Percentiles rank a stretch among this genome's conserved stretches.
Conservation (phyloP, 2,329 filamentous ascomycete species). For the Plenodomus lindquistii region DNA sequence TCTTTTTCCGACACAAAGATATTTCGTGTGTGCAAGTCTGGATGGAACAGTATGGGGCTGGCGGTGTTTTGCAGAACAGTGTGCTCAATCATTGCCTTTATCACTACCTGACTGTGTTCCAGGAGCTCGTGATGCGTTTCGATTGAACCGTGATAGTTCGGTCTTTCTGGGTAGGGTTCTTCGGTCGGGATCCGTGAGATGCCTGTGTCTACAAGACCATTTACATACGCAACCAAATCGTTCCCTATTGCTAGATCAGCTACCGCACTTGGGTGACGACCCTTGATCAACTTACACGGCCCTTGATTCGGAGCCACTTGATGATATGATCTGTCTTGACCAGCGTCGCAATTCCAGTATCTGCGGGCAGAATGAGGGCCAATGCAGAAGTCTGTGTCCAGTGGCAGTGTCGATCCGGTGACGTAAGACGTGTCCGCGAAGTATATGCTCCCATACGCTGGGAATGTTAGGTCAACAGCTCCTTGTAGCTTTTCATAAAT, state of each 20-base stretch:
- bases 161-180: conserved; percentile 16
- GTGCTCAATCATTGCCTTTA: conserved; percentile 35
- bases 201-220: conserved; percentile 47
- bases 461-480: conserved; percentile 40
- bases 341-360: conserved; percentile 37
- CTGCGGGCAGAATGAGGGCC: conserved; percentile 34
- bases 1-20: conserved; percentile 49
- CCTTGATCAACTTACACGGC: conserved; percentile 42
- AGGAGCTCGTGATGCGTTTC: conserved; percentile 41
- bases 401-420: conserved; percentile 9
- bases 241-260: conserved; percentile 39
- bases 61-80: conserved; percentile 31
- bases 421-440: conserved; percentile 27
- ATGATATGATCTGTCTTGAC: conserved; percentile 41
- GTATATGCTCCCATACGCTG: conserved; percentile 45
- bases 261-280: too few relatives aligned
- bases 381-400: conserved; percentile 31
- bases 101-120: conserved; percentile 27
- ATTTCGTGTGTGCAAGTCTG: conserved; percentile 49
- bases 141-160: conserved; percentile 43
- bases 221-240: conserved; percentile 37
- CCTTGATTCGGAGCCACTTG: conserved; percentile 40
- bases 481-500: conserved; percentile 36
- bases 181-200: conserved; percentile 41
- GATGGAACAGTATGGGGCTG: conserved; percentile 43